Evolutionary conservation across 139 green algal genomes (phyloP).

Genomic region (Tetratostichococcus sp.): DNA sequence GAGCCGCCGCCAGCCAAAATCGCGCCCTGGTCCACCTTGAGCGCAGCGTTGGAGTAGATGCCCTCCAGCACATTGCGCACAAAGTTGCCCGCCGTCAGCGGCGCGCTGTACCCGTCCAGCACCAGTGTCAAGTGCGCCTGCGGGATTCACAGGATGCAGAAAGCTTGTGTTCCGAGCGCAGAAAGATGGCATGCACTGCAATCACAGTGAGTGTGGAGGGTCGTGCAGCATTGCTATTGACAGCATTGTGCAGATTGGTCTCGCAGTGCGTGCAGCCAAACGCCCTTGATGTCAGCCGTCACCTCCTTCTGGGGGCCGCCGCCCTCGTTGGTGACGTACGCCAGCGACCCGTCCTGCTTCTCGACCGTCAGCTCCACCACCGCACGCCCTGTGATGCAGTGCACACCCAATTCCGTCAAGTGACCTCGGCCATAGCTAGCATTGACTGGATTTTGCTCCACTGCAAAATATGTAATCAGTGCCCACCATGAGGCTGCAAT

Average conservation of each 20-base stretch:
- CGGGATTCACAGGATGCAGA: too few species aligned
- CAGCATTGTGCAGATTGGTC: too few species aligned
- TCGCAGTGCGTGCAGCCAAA: too few species aligned
- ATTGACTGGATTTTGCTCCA: too few species aligned
- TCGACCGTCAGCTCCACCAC: conserved; percentile 46
- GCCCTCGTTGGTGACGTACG: conserved; percentile 22
- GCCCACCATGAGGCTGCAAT: too few species aligned
- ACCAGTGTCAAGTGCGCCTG: conserved; percentile 12
- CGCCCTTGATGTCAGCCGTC: too few species aligned
- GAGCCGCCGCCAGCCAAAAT: conserved; percentile 19
- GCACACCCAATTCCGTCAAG: too few species aligned
- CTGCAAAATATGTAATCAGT: too few species aligned
- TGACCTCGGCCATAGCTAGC: too few species aligned
- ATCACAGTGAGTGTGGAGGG: too few species aligned
- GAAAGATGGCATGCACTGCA: neutral
- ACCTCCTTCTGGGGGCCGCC: conserved; percentile 22
- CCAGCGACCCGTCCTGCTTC: conserved; percentile 2
- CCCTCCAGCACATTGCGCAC: conserved; percentile 62
- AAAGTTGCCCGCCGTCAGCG: conserved; percentile 77
- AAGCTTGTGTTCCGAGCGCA: too few species aligned
- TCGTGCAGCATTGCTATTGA: too few species aligned
- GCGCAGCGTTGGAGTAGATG: conserved; percentile 45
- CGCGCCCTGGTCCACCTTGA: conserved; percentile 24
- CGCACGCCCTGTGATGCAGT: conserved; percentile 17
- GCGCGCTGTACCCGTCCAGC: conserved; percentile 79